Percentiles rank a stretch among this genome's conserved stretches.
phyloP scores from a whole-genome alignment of 2,329 filamentous ascomycete species.

The Phialocephala sp. region DNA sequence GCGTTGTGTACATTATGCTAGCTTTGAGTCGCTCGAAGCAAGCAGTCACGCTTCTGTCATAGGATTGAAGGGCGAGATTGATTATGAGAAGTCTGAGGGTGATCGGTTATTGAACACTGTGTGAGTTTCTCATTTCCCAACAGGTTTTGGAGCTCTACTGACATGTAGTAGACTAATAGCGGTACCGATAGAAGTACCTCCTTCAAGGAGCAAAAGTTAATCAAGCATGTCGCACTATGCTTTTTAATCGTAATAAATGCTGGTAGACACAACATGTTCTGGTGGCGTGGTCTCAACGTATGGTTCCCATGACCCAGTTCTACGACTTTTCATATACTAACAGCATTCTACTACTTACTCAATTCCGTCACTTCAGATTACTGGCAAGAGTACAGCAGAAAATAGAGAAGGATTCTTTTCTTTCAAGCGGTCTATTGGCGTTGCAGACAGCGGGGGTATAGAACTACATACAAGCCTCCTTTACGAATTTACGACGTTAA shows the following conservation, averaged over 20 bases:
- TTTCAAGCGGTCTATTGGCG: background rate
- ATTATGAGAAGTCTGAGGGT: background rate
- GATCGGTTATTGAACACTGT: conserved; percentile 23
- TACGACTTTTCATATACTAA: too few relatives aligned
- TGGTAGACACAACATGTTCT: conserved; percentile 11
- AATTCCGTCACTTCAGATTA: conserved; percentile 19
- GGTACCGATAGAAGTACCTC: conserved; percentile 10
- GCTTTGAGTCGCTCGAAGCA: conserved; percentile 54
- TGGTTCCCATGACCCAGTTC: too few relatives aligned
- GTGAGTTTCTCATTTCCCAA: conserved; percentile 12
- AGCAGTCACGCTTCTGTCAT: background rate
- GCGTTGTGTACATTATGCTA: conserved; percentile 50
- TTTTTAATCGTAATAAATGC: background rate
- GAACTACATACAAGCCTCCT: conserved; percentile 13
- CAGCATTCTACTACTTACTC: conserved; percentile 5
- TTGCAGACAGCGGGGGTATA: conserved; percentile 15
- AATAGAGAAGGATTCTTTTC: background rate
- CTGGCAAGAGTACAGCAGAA: background rate
- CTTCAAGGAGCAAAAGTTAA: background rate
- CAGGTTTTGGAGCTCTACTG: background rate
- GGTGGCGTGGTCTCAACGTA: conserved; percentile 20
- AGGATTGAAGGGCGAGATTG: background rate
- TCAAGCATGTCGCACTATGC: background rate
- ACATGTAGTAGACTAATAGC: conserved; percentile 18
- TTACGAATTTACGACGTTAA: conserved; percentile 15